Evolutionary conservation across 257 asterid species (phyloP), one percentile per base, ranked within the genome.

Genomic region (Schizonepeta tenuifolia): DNA sequence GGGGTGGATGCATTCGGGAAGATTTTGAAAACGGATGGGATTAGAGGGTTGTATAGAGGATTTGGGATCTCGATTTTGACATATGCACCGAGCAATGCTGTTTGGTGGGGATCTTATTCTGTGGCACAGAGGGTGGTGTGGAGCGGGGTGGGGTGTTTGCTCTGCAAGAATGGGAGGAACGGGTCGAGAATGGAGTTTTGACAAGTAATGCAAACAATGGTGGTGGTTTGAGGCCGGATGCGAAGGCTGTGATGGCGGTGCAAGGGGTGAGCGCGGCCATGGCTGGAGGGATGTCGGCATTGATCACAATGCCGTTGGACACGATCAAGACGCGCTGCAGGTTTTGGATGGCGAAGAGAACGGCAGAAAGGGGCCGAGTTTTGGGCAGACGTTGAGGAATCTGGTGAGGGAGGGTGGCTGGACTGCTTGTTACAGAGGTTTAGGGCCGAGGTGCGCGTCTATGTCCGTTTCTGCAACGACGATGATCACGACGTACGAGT

Each of bases 401-500:
- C 75, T 88, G 69, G 85, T 90, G 22, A 83, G 79, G 76, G 97
- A 87, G 67, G 96, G 91, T 44, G 96, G 97, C 0, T 90, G 93
- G 92, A 61, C 72, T 76, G 97, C 96, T 77, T 90, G 96, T 57
- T 91, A 91, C 65, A 81, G 97, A 79, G 97, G 97, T 43, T 75
- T 88, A 69, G 90, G 96, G n/a, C 97, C 94, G 2, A 75, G 97
- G 70, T 91, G 96, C 72, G 93, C 91, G 50, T 85, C 96, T 24
- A 88, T 88, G 97, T 89, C 97, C 49, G 58, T 90, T 82, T 89
- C 96, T 62, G 93, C 91, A 41, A 82, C 96, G 10, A 86, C 95
- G 2, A 91, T 91, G 97, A 91, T 91, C 83, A 88, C 95, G 28
- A 86, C 97, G 5, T 91, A 91, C 26, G 97, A 91, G 85, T 82